A percentile compares a stretch with the other conserved stretches of the same genome.
Evolutionary conservation across 257 asterid genomes (phyloP).

Genomic region (Cruciata laevipes): DNA sequence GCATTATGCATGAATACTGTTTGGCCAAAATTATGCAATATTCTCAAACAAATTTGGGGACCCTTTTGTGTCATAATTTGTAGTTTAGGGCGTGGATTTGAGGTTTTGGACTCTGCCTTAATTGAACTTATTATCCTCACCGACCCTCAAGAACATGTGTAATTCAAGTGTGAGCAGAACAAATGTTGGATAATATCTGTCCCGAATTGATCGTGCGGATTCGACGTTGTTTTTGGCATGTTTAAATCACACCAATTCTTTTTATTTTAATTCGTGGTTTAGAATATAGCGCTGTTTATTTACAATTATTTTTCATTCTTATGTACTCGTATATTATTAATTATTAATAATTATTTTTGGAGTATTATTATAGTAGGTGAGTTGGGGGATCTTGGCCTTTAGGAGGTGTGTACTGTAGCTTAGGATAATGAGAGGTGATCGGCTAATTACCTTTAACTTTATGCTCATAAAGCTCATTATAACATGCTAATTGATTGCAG

Average conservation of each 20-base stretch:
- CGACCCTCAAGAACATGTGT: background rate
- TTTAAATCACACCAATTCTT: background rate
- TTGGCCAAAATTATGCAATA: background rate
- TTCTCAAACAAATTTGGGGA: conserved; percentile 23
- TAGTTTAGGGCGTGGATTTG: conserved; percentile 24
- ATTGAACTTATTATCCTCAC: background rate
- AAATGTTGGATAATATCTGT: background rate
- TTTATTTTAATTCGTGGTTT: too few species aligned
- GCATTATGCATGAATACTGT: conserved; percentile 18
- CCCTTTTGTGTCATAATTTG: conserved; percentile 34
- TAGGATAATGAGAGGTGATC: background rate
- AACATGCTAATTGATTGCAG: background rate
- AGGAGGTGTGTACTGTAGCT: background rate
- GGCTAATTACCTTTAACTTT: background rate
- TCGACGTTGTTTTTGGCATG: background rate
- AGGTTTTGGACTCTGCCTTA: conserved; percentile 8
- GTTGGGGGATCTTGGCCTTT: too few species aligned
- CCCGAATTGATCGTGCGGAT: background rate
- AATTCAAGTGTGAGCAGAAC: background rate
- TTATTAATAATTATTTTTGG: too few species aligned
- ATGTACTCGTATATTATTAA: too few species aligned
- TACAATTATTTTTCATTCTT: too few species aligned
- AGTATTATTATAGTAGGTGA: too few species aligned
- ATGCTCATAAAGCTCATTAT: background rate
- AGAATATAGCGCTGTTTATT: too few species aligned